Evolutionary conservation across 805 yeast species (phyloP).

Genomic region (Metschnikowia orientalis): DNA sequence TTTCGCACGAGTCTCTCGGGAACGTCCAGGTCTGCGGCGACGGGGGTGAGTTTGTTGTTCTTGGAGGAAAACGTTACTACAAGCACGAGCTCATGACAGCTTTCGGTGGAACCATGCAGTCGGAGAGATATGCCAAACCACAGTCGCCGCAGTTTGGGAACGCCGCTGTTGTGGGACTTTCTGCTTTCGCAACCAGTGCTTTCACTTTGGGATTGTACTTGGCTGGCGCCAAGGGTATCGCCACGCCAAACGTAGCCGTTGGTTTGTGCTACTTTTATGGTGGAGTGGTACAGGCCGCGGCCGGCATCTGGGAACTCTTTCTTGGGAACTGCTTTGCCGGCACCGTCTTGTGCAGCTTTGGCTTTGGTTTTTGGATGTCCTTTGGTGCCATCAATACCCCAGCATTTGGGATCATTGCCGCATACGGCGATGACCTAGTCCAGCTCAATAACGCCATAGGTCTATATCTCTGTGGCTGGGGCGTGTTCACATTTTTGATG

Average conservation of each 20-base stretch:
- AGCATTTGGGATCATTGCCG: slow-evolving; percentile 50
- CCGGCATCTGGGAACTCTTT: slow-evolving; percentile 49
- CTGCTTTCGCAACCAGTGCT: slow-evolving; percentile 45
- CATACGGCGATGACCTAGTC: slow-evolving; percentile 42
- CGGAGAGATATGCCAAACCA: slow-evolving; percentile 44
- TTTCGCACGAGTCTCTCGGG: slow-evolving; percentile 1
- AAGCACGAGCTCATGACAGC: slow-evolving; percentile 57
- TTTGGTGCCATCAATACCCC: slow-evolving; percentile 48
- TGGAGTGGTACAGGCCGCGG: slow-evolving; percentile 46
- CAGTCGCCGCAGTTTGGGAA: slow-evolving; percentile 34
- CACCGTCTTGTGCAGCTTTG: slow-evolving; percentile 49
- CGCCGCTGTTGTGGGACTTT: slow-evolving; percentile 53
- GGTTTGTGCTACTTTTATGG: slow-evolving; percentile 47
- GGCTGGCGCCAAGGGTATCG: slow-evolving; percentile 45
- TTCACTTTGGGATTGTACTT: slow-evolving; percentile 45
- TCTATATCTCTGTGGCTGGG: slow-evolving; percentile 59
- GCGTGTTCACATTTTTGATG: slow-evolving; percentile 57
- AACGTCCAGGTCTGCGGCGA: slow-evolving; percentile 21
- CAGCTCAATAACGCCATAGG: slow-evolving; percentile 48
- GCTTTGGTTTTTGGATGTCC: slow-evolving; percentile 49
- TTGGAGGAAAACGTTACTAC: slow-evolving; percentile 41
- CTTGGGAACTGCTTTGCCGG: slow-evolving; percentile 55
- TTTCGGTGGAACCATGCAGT: slow-evolving; percentile 54
- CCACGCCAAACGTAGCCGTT: slow-evolving; percentile 39
- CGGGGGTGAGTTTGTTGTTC: slow-evolving; percentile 38